Evolutionary conservation across 495 filamentous ascomycete genomes (phyloP), one percentile per base, ranked within the genome.

Genomic region (Xylaria telfairii): DNA sequence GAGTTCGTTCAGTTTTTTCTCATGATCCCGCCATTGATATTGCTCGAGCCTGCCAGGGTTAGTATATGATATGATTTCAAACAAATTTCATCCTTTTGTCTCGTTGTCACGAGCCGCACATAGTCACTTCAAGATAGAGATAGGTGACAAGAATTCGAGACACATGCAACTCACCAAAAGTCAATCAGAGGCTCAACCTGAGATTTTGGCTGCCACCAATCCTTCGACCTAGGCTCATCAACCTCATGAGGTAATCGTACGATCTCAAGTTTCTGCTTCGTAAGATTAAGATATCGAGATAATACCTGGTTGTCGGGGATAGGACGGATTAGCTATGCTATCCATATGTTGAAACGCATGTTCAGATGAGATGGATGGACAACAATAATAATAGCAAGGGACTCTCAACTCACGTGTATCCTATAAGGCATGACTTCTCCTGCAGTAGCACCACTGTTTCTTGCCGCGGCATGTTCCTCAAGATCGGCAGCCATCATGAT

Each of bases 1-100:
- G 37, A 90, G 77, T 17, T 72, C 73, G 77, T 92, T 91, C 72
- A 90, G 78, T 39, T 76, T 74, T 17, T 79, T 72, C 76, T 92
- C 90, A 65, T 86, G 81, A 7, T 79, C 76, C 39, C 89, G 82
- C 89, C 90, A 92, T 71, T 84, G 81, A 77, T 91, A 91, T 51
- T 81, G 75, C 65, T 90, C 88, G 8, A 88, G 80, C 88, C 88
- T 90, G 65, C 24, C 37, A 12, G 68, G 24, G 53, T 47, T 59
- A 70, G 73, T 66, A 30, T 57, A 49, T 68, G 12, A 30, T n/a
- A n/a, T n/a, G n/a, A 47, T 42, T 59, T 37, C 19, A 59, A n/a
- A 37, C 2, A 37, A 37, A 12, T 17, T 4, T 54, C 2, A 6
- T 6, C 51, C 26, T 54, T 54, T 4, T 17, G 4, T n/a, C 26